Evolutionary conservation across 1,139 yeast species (phyloP), one percentile per base, ranked within the genome.

Genomic region (Saccharomyces hybrid): DNA sequence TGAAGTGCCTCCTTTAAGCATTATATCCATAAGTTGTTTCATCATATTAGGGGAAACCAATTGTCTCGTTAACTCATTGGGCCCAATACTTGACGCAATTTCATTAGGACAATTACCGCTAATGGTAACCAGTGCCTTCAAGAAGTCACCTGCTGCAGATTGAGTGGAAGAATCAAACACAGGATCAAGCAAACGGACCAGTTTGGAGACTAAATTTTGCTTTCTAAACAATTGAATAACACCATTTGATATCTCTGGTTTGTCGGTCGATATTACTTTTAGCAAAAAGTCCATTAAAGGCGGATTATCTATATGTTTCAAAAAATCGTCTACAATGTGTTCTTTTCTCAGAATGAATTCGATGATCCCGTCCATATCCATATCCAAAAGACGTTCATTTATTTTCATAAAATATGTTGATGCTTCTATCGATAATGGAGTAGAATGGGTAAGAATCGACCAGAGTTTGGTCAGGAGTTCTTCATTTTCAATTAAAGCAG

Each of bases 371-470:
- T 88, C 68, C 84, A 79, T 51, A 72, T 93, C 91, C 85, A 89
- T 88, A 69, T 90, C 97, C 60, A 93, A 74, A 63, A 93, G 76
- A 66, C 91, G 95, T 70, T 93, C 99, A 76, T 88, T 90, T 61
- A 95, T 89, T 71, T 90, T 91, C 84, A 95, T 89, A 71, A 95
- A 90, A 70, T 86, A 87, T 1, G 96, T 86, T 29, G 96, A 90
- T 48, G 88, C 78, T 57, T 82, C 79, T 61, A 89, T 87, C 46
- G 90, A 82, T 54, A 91, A 73, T 1, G 93, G 85, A 5, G 78
- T 75, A 1, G 76, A 75, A 54, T 73, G 75, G 62, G 88, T 96
- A 59, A 93, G 77, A 24, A 91, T 77, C 27, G 81, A 73, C 99
- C 99, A 93, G 54, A 93, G 74, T 64, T 79, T 82, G 58, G 81